Base-by-base conservation (phyloP, 345 rosid species). In the Populus pruinosa region DNA sequence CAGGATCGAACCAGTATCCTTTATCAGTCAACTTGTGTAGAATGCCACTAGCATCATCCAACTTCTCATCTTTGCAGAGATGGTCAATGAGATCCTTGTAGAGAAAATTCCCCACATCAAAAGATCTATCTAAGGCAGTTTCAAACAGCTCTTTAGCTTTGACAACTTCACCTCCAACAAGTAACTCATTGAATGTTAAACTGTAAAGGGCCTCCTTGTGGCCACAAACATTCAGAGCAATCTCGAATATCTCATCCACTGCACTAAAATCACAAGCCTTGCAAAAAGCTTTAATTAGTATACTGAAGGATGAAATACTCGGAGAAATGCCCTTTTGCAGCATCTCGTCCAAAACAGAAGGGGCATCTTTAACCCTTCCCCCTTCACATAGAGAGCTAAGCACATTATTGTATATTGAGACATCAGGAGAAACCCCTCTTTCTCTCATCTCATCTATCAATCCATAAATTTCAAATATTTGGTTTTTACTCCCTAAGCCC, bases 361-460 rank as follows among this genome's bases (percentile, higher is more conserved):
- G 88, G 63, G 98, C 92, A 76, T 93, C 98, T 83, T 90, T 87
- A 41, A 90, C 83, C 87, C 90, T 92, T 63, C 87, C 97, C 73
- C 84, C 90, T 83, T 90, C 92, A 81, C 98, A 93, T 20, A 92
- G 92, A 86, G 89, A 92, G 66, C 83, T 86, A 68, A 96, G 90
- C 70, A 94, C 80, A 71, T 83, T 88, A 78, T 96, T 93, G 79
- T 89, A 96, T 79, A 96, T 96, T 80, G 72, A 84, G 41, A 91
- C 91, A 86, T 91, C 78, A 78, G 99, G 99, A 78, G 90, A 87
- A 80, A 93, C 78, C 44, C 95, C 97, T 73, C 86, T 89, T 86
- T 96, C 99, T 83, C 66, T 91, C 99, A 93, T 96, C 88, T 96
- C 99, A 87, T 96, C 89, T 82, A 96, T 84, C 81, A 93, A 83